A percentile compares a stretch with the other conserved stretches of the same genome.
These are phyloP conservation scores for Sinapis alba DNA, from an alignment of 441 rosid species.

Conservation along the genomic window DNA sequence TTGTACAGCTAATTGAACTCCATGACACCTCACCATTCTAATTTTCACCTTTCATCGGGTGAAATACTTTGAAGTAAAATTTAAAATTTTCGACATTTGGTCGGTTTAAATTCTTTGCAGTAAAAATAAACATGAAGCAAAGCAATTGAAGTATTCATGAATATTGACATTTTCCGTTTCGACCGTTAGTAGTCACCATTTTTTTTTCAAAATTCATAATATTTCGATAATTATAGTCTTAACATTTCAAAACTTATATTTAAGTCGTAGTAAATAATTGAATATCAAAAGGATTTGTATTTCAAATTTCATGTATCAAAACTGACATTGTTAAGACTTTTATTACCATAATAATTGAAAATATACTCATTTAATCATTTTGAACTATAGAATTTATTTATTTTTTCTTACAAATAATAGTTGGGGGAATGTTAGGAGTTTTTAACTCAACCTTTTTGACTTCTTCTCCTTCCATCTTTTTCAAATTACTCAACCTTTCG, in stretches of 20 bases:
- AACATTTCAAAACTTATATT: slow-evolving; percentile 2
- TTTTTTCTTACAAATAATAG: not conserved
- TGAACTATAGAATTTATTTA: not conserved
- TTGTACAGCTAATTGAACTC: slow-evolving; percentile 7
- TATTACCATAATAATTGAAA: slow-evolving; percentile 18
- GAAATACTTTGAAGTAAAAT: not conserved
- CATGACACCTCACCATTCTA: not conserved
- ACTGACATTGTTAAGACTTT: slow-evolving; percentile 22
- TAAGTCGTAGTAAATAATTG: not conserved
- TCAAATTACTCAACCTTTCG: not conserved
- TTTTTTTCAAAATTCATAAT: not conserved
- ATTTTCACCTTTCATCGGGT: not conserved
- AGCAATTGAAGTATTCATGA: not conserved
- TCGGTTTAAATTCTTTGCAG: not conserved
- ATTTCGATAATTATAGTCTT: not conserved
- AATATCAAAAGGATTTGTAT: not conserved
- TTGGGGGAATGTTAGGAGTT: not conserved
- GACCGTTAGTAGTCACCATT: not conserved
- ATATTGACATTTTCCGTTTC: not conserved
- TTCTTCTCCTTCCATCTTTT: slow-evolving; percentile 3
- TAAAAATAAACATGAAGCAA: not conserved
- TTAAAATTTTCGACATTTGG: not conserved
- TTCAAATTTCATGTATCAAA: slow-evolving; percentile 32
- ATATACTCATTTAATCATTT: slow-evolving; percentile 20
- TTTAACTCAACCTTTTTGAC: not conserved